phyloP scores from a whole-genome alignment of 257 asterid genomes.

The Leonotis leonurus region DNA sequence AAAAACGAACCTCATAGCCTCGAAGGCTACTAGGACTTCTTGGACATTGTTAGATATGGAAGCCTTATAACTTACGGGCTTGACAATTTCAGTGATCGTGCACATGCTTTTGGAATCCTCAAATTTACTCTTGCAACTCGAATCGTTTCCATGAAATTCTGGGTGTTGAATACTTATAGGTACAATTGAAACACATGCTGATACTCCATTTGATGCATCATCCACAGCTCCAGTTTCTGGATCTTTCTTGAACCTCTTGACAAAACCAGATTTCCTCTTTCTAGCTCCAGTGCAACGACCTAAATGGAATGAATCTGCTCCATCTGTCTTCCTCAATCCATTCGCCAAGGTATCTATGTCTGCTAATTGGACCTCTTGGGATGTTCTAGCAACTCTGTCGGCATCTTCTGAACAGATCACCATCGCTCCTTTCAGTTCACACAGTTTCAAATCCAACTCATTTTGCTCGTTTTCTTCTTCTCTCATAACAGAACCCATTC shows the following conservation, averaged over 20 bases:
- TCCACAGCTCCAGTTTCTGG: slow-evolving; percentile 24
- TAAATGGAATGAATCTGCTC: slow-evolving; percentile 27
- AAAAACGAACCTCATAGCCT: slow-evolving; percentile 73
- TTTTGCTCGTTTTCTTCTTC: slow-evolving; percentile 35
- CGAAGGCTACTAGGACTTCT: slow-evolving; percentile 65
- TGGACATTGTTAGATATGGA: slow-evolving; percentile 40
- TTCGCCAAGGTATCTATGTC: slow-evolving; percentile 24
- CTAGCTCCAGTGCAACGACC: slow-evolving; percentile 77
- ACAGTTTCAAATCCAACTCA: slow-evolving; percentile 52
- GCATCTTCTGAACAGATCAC: slow-evolving; percentile 16
- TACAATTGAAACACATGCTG: slow-evolving; percentile 18
- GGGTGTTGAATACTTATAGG: slow-evolving; percentile 31
- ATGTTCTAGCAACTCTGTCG: slow-evolving; percentile 19
- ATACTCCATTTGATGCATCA: slow-evolving; percentile 28
- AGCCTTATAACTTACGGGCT: slow-evolving; percentile 63
- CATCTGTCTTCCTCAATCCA: slow-evolving; percentile 37
- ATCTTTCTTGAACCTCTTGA: slow-evolving; percentile 75
- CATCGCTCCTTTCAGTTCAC: slow-evolving; percentile 49
- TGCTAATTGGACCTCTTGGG: slow-evolving; percentile 19
- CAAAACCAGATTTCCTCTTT: slow-evolving; percentile 86
- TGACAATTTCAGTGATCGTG: slow-evolving; percentile 59
- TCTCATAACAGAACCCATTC: slow-evolving; percentile 15
- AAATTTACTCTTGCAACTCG: slow-evolving; percentile 27
- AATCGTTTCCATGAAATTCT: slow-evolving; percentile 21
- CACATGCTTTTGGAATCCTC: slow-evolving; percentile 42